Base-by-base conservation (phyloP, 2,329 filamentous ascomycete genomes). In the Ophiostoma triangulosporum region DNA sequence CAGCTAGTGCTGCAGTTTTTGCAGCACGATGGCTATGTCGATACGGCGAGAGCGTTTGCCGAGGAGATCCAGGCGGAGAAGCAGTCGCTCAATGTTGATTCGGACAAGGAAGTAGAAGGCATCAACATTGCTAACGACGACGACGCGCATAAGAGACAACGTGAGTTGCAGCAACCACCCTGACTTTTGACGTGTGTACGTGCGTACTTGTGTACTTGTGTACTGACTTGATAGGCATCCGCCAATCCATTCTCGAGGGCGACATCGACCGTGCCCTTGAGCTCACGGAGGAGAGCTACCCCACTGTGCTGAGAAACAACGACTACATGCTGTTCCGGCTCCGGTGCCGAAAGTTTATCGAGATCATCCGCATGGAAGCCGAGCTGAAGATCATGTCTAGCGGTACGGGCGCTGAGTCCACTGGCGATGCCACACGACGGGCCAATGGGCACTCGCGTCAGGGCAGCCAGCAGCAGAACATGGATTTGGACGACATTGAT, bases 21-120 rank as follows among this genome's bases (percentile, higher is more conserved):
- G 14, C 86, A 90, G 35, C 91, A 97, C 61, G 93, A 97, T 62
- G 93, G 93, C 56, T 97, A 96, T 60, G 84, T 96, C 7, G 91
- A 96, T 60, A 95, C 91, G 0, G 90, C 90, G 8, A 80, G 83
- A 58, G 88, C 88, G 0, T 97, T 98, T 72, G 82, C 86, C 3
- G 76, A 84, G 60, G 91, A 97, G 63, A 81, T 95, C 26, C 77
- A 80, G 52, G 71, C 77, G 15, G 87, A 95, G 65, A 84, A 86
- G 61, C 72, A 78, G 61, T 81, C 86, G 8, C 69, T 95, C 54
- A 78, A 77, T 57, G 73, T 79, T 43, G 77, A 80, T 53, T 68
- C 77, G 35, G 66, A 67, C 48, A 65, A 73, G 29, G 66, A 71
- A n/a, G 69, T 79, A 57, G 73, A 71, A 62, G 79, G 72, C 48